Evolutionary conservation across 805 yeast genomes (phyloP).

Genomic region (Sugiyamaella lignohabitans): DNA sequence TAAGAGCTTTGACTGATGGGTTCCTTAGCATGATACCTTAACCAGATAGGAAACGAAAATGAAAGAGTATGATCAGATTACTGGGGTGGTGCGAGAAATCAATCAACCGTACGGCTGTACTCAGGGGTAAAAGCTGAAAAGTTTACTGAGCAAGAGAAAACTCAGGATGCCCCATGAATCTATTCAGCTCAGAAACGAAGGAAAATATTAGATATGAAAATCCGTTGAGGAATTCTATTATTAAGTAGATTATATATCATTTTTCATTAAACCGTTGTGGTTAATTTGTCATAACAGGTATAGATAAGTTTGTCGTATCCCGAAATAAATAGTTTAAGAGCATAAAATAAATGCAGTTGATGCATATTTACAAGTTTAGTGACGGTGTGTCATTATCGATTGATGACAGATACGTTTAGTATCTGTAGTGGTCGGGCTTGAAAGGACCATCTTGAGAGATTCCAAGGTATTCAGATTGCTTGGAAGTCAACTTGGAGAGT

Average conservation of each 20-base stretch:
- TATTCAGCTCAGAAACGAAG: no score
- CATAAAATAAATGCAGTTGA: constrained; percentile 27
- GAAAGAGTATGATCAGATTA: no score
- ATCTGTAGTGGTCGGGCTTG: constrained; percentile 98
- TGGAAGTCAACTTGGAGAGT: constrained; percentile 66
- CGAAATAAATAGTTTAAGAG: constrained; percentile 6
- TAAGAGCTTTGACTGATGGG: background rate
- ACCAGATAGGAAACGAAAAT: no score
- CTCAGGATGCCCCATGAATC: no score
- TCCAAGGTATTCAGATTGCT: constrained; percentile 91
- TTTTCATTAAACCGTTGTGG: background rate
- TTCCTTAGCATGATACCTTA: background rate
- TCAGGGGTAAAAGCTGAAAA: no score
- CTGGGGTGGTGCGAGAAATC: no score
- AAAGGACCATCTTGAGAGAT: constrained; percentile 89
- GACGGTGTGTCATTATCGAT: background rate
- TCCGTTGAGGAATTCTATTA: constrained; percentile 14
- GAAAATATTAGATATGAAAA: no score
- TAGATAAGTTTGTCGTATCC: constrained; percentile 7
- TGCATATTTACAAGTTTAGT: constrained; percentile 21
- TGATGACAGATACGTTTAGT: constrained; percentile 43
- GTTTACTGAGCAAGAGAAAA: no score
- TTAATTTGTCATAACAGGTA: constrained; percentile 1
- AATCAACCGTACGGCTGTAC: no score
- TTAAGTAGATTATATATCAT: constrained; percentile 1